These are phyloP conservation scores for Pulveroboletus sp. DNA, from an alignment of 768 basidiomycete genomes.

Conservation along the genomic window DNA sequence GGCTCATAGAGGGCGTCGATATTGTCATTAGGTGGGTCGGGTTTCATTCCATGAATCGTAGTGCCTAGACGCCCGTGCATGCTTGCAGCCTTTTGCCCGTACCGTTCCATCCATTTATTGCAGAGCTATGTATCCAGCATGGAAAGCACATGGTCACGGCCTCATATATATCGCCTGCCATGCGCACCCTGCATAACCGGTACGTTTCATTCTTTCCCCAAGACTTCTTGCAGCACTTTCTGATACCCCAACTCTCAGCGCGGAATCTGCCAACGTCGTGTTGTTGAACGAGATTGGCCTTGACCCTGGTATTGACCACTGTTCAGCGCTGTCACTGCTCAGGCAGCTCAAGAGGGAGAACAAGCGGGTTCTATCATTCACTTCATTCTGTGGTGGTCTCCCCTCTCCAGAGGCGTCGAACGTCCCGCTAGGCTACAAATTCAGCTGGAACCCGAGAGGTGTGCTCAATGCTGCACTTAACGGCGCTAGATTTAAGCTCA, in stretches of 20 bases:
- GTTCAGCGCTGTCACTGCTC: conserved; percentile 74
- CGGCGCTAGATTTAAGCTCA: conserved; percentile 59
- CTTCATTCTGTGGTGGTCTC: conserved; percentile 90
- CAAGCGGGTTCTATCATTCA: conserved; percentile 65
- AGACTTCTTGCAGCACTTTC: background rate
- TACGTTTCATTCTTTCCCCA: conserved; percentile 31
- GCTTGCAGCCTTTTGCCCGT: conserved; percentile 70
- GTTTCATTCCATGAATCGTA: background rate
- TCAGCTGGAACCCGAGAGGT: conserved; percentile 89
- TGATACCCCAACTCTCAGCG: conserved; percentile 36
- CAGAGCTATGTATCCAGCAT: conserved; percentile 65
- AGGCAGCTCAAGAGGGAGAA: conserved; percentile 44
- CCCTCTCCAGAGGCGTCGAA: conserved; percentile 61
- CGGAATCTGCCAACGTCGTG: conserved; percentile 56
- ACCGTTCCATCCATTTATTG: conserved; percentile 63
- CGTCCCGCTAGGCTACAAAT: conserved; percentile 84
- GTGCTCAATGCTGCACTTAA: conserved; percentile 80
- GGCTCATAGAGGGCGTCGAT: conserved; percentile 61
- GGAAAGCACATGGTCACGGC: conserved; percentile 83
- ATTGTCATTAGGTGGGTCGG: conserved; percentile 73
- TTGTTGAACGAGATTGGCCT: conserved; percentile 88
- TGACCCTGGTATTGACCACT: conserved; percentile 88
- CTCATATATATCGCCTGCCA: conserved; percentile 79
- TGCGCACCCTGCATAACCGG: conserved; percentile 61
- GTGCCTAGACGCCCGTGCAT: background rate